Conservation (phyloP, 1,284 basidiomycete species). For the Xerocomus minutiporus region DNA sequence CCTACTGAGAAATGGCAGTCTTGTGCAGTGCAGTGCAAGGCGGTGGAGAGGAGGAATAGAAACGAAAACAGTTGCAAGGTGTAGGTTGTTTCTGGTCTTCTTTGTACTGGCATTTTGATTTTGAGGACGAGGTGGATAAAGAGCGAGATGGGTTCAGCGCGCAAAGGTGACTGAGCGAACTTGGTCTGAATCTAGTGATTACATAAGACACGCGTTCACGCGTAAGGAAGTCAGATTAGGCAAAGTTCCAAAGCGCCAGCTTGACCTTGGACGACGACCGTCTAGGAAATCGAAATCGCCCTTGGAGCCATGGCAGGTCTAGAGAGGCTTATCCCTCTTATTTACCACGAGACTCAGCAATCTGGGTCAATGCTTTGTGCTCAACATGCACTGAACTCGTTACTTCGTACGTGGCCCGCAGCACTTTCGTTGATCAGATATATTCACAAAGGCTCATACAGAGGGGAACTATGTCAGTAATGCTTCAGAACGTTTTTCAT, state of each 20-base stretch:
- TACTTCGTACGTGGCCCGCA: constrained; percentile 52
- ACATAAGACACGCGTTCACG: constrained; percentile 39
- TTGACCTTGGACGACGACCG: constrained; percentile 15
- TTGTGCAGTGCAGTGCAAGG: constrained; percentile 33
- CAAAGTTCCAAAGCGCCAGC: constrained; percentile 2
- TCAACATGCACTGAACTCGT: constrained; percentile 78
- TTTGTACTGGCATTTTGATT: constrained; percentile 13
- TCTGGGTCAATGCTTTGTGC: constrained; percentile 78
- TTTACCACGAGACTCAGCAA: constrained; percentile 77
- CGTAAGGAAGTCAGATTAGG: constrained; percentile 24
- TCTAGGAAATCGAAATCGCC: neutral
- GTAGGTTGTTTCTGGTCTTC: constrained; percentile 9
- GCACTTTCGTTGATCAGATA: constrained; percentile 6
- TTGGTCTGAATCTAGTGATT: constrained; percentile 14
- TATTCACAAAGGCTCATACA: constrained; percentile 26
- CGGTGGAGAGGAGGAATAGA: constrained; percentile 34
- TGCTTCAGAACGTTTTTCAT: neutral
- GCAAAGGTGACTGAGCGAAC: neutral
- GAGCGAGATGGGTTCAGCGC: neutral
- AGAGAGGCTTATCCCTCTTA: constrained; percentile 48
- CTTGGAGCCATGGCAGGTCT: constrained; percentile 50
- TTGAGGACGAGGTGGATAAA: neutral
- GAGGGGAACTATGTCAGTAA: constrained; percentile 66
- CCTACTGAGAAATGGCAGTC: constrained; percentile 50
- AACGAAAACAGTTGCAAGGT: constrained; percentile 23